These are phyloP conservation scores for Aegilops tauschii DNA, from an alignment of 176 grass and related monocot species.

Conservation along the genomic window DNA sequence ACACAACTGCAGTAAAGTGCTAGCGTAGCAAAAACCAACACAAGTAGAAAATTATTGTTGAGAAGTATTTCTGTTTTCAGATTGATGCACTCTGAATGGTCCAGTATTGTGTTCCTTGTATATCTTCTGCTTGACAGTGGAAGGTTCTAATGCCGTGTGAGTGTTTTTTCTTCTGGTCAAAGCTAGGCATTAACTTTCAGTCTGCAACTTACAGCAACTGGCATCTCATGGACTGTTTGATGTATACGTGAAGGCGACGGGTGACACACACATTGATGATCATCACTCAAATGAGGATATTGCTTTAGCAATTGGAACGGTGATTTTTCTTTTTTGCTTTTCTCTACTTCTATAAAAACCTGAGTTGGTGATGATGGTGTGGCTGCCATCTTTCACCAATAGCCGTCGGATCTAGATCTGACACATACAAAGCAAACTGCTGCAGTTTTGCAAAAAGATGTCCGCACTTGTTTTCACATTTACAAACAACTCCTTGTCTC, in stretches of 20 bases:
- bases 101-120: not conserved
- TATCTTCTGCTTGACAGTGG: not conserved
- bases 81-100: not conserved
- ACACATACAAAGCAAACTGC: too few relatives aligned
- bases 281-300: slow-evolving; percentile 99
- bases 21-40: not conserved
- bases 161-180: not conserved
- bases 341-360: not conserved
- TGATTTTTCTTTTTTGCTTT: slow-evolving; percentile 39
- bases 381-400: too few relatives aligned
- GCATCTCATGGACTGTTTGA: slow-evolving; percentile 94
- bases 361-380: too few relatives aligned
- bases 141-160: slow-evolving; percentile 12
- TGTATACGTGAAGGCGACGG: slow-evolving; percentile 72
- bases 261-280: slow-evolving; percentile 97
- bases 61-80: slow-evolving; percentile 6
- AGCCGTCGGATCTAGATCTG: too few relatives aligned
- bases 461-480: too few relatives aligned
- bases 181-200: slow-evolving; percentile 17
- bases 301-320: slow-evolving; percentile 93
- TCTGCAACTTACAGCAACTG: slow-evolving; percentile 69
- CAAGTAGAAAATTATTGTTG: not conserved
- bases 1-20: not conserved
- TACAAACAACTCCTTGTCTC: too few relatives aligned
- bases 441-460: too few relatives aligned